Conservation (phyloP, 179 eudicot genomes). For the Sideroxylon spinosum region DNA sequence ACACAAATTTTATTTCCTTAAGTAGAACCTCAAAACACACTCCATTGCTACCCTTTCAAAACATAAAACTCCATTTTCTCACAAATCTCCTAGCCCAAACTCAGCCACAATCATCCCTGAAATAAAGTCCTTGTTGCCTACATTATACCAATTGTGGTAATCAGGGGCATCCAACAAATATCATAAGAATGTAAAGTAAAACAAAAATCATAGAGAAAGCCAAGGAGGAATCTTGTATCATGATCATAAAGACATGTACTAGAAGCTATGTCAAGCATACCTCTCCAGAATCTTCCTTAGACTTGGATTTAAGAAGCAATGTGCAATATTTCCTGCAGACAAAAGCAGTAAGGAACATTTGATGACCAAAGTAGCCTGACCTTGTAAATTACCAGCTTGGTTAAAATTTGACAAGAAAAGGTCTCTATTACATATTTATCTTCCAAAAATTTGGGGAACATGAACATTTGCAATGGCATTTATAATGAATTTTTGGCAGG, state of each 20-base stretch:
- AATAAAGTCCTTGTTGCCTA: background rate
- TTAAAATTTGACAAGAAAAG: background rate
- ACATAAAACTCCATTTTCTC: background rate
- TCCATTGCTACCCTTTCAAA: background rate
- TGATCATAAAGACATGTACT: too few relatives aligned
- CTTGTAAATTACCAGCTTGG: background rate
- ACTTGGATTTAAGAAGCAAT: conserved; percentile 47
- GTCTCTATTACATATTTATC: background rate
- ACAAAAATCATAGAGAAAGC: background rate
- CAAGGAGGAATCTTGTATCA: background rate
- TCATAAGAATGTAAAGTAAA: background rate
- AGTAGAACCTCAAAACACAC: background rate
- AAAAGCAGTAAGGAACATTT: conserved; percentile 11
- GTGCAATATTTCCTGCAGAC: conserved; percentile 72
- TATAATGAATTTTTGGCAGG: background rate
- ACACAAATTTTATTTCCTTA: background rate
- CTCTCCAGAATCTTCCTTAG: conserved; percentile 41
- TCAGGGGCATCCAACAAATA: too few relatives aligned
- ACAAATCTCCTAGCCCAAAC: background rate
- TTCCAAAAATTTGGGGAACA: background rate
- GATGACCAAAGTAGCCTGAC: background rate
- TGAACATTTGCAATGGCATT: background rate
- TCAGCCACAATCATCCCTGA: background rate
- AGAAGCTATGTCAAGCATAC: conserved; percentile 32
- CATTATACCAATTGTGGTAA: background rate